Evolutionary conservation across 2,329 filamentous ascomycete species (phyloP).

Genomic region (Pseudogymnoascus sp.): DNA sequence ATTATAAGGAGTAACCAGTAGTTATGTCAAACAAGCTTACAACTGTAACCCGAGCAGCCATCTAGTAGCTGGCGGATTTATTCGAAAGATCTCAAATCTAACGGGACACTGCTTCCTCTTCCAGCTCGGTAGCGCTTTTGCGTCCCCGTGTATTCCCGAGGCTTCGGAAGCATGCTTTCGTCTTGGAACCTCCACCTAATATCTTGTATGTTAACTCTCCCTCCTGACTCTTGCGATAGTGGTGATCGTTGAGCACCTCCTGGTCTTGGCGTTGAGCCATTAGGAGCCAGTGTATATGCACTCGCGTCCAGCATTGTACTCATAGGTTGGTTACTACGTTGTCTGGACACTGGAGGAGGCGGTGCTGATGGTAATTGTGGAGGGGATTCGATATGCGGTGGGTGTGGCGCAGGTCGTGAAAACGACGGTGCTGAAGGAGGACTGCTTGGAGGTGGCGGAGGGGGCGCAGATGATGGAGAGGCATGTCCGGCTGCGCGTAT

Average conservation of each 20-base stretch:
- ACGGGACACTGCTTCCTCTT: conserved; percentile 83
- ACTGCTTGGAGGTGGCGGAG: conserved; percentile 34
- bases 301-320: conserved; percentile 65
- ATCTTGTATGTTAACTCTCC: conserved; percentile 60
- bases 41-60: neutral
- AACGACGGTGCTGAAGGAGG: conserved; percentile 34
- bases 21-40: conserved; percentile 7
- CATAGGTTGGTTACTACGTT: conserved; percentile 35
- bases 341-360: conserved; percentile 30
- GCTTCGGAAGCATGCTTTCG: conserved; percentile 74
- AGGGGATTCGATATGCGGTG: conserved; percentile 28
- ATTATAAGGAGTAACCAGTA: conserved; percentile 7
- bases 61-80: conserved; percentile 14
- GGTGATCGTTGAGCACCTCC: conserved; percentile 16
- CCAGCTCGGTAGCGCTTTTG: conserved; percentile 79
- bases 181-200: conserved; percentile 78
- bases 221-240: conserved; percentile 24
- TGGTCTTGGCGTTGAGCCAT: conserved; percentile 35
- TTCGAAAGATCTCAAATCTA: conserved; percentile 58
- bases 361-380: conserved; percentile 34
- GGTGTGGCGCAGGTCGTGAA: conserved; percentile 29
- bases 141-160: conserved; percentile 68
- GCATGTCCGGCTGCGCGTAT: conserved; percentile 37
- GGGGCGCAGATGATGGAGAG: conserved; percentile 31
- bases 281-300: conserved; percentile 63